Percentiles rank a stretch among this genome's conserved stretches.
Evolutionary conservation across 306 rosid genomes (phyloP).

Genomic region (Pyrus pyrifolia): DNA sequence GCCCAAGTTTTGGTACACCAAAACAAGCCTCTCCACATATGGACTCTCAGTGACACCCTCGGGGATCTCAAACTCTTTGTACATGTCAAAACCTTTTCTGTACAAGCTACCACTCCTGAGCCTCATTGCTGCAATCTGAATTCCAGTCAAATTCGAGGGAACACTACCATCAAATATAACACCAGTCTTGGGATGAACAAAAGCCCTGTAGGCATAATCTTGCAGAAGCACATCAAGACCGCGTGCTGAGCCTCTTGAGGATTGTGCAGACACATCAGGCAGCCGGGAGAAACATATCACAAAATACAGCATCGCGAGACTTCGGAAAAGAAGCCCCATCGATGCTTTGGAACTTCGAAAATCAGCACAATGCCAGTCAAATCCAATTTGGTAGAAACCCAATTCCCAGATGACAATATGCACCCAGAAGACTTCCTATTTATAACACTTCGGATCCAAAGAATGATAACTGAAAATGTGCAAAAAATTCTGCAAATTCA

Average conservation of each 20-base stretch:
- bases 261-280: conserved; percentile 39
- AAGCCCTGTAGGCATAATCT: conserved; percentile 32
- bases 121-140: conserved; percentile 34
- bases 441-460: conserved; percentile 7
- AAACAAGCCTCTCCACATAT: conserved; percentile 73
- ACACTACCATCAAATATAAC: conserved; percentile 13
- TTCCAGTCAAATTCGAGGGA: conserved; percentile 34
- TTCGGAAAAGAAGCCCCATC: conserved; percentile 58
- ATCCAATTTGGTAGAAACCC: not conserved
- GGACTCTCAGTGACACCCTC: conserved; percentile 42
- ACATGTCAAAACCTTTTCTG: conserved; percentile 47
- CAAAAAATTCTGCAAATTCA: conserved; percentile 17
- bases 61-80: conserved; percentile 64
- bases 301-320: conserved; percentile 43
- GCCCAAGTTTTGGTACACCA: conserved; percentile 85
- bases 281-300: conserved; percentile 33
- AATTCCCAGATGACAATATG: conserved; percentile 5
- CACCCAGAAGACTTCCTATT: conserved; percentile 2
- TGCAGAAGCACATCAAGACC: conserved; percentile 35
- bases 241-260: conserved; percentile 8
- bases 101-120: conserved; percentile 72
- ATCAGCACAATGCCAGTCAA: conserved; percentile 33
- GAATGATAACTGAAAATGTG: conserved; percentile 26
- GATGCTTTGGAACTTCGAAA: conserved; percentile 26
- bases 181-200: conserved; percentile 28